These are phyloP conservation scores for Ceratopteris richardii DNA, from an alignment of 75 land plant genomes.

Conservation along the genomic window DNA sequence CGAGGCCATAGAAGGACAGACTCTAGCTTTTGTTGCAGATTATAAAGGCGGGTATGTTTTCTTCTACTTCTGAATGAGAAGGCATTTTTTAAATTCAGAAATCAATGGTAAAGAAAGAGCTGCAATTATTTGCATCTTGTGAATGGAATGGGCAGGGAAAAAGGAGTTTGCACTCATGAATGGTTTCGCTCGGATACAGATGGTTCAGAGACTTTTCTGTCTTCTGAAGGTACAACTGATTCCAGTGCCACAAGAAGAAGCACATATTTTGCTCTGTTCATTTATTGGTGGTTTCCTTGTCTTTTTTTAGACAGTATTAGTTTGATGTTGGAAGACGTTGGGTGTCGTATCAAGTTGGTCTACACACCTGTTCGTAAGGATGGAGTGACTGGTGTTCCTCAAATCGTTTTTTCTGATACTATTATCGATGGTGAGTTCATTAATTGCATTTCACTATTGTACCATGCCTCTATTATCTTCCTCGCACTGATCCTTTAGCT, in stretches of 20 bases:
- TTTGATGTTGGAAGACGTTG: conserved; percentile 72
- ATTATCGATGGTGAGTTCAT: conserved; percentile 58
- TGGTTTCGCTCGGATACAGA: conserved; percentile 51
- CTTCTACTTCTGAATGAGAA: neutral
- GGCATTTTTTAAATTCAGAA: no score
- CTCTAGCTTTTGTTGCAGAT: conserved; percentile 45
- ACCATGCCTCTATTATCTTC: neutral
- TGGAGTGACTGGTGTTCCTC: conserved; percentile 49
- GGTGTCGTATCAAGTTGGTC: conserved; percentile 58
- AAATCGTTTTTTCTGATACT: conserved; percentile 44
- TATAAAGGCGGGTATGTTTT: conserved; percentile 77
- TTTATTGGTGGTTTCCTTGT: no score
- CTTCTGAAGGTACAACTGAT: conserved; percentile 35
- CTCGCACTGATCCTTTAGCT: neutral
- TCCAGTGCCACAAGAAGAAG: no score
- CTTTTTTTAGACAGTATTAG: conserved; percentile 34
- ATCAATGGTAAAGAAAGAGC: no score
- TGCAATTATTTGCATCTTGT: no score
- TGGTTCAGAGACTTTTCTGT: conserved; percentile 38
- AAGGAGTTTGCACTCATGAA: conserved; percentile 58
- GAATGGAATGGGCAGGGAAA: conserved; percentile 58
- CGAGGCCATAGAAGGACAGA: conserved; percentile 63
- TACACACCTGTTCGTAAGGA: conserved; percentile 77
- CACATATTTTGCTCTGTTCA: no score
- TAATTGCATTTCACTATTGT: neutral